Conservation (phyloP, 2,329 filamentous ascomycete species). For the Venturia nashicola region DNA sequence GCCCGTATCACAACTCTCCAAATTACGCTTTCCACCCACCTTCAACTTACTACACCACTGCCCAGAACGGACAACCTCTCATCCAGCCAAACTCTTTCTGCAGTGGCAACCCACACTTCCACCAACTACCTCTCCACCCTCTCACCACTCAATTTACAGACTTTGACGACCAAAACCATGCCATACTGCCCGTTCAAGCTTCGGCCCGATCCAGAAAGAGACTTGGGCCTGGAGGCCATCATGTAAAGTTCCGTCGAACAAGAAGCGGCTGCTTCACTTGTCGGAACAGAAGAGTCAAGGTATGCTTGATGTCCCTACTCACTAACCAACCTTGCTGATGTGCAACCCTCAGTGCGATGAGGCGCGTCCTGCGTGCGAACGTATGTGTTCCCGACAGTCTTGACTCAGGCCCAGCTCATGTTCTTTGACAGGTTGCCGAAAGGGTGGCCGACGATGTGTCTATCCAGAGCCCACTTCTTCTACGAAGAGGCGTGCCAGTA, state of each 20-base stretch:
- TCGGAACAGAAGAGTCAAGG: constrained; percentile 73
- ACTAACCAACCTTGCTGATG: constrained; percentile 11
- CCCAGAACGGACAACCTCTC: not conserved
- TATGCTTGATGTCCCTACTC: constrained; percentile 17
- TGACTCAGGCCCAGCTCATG: constrained; percentile 13
- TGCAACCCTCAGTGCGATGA: constrained; percentile 65
- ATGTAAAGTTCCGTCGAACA: constrained; percentile 86
- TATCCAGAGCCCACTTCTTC: constrained; percentile 64
- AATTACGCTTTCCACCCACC: not conserved
- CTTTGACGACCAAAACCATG: constrained; percentile 22
- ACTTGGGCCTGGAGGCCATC: constrained; percentile 36
- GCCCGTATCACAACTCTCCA: constrained; percentile 6
- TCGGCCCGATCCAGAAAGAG: constrained; percentile 17
- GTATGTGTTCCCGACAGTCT: constrained; percentile 28
- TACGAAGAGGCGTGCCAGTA: constrained; percentile 31
- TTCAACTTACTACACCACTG: constrained; percentile 2
- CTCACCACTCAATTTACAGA: constrained; percentile 12
- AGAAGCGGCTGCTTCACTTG: constrained; percentile 92
- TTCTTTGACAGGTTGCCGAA: constrained; percentile 57
- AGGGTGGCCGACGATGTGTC: constrained; percentile 79
- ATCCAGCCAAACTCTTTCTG: constrained; percentile 3
- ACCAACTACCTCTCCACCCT: constrained; percentile 3
- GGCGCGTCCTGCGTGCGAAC: constrained; percentile 70
- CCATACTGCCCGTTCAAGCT: constrained; percentile 15
- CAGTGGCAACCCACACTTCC: not conserved